phyloP scores from a whole-genome alignment of 148 eudicot genomes.

The Vaccinium macrocarpon region DNA sequence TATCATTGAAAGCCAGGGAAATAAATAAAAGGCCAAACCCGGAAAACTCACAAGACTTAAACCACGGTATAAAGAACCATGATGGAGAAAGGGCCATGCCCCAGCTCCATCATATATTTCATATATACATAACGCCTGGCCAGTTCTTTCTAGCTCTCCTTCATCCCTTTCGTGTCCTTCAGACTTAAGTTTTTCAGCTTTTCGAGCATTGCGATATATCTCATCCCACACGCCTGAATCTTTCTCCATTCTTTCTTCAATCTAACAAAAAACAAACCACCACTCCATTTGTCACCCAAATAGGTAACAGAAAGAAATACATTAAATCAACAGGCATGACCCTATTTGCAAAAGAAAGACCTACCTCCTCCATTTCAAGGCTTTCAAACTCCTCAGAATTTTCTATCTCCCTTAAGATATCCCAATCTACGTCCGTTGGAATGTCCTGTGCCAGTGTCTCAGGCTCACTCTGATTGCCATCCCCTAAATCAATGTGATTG shows the following conservation, averaged over 20 bases:
- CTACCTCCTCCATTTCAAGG: slow-evolving; percentile 76
- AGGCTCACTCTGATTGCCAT: slow-evolving; percentile 32
- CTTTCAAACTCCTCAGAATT: slow-evolving; percentile 73
- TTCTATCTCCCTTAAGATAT: slow-evolving; percentile 57
- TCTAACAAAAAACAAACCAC: slow-evolving; percentile 39
- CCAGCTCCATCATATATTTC: slow-evolving; percentile 92
- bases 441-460: slow-evolving; percentile 37
- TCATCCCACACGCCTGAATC: slow-evolving; percentile 87
- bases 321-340: neutral
- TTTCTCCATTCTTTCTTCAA: slow-evolving; percentile 89
- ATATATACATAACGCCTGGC: slow-evolving; percentile 78
- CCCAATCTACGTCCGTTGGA: slow-evolving; percentile 64
- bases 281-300: slow-evolving; percentile 10
- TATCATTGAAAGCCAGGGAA: slow-evolving; percentile 1
- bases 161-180: slow-evolving; percentile 94
- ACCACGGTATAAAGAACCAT: slow-evolving; percentile 96
- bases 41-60: slow-evolving; percentile 81
- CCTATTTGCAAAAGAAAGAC: slow-evolving; percentile 11
- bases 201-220: slow-evolving; percentile 80
- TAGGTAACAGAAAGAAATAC: neutral
- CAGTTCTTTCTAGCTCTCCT: slow-evolving; percentile 95
- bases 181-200: slow-evolving; percentile 78
- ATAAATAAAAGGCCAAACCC: neutral
- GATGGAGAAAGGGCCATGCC: slow-evolving; percentile 91
- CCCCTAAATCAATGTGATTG: slow-evolving; percentile 21